Evolutionary conservation across 345 rosid genomes (phyloP), one percentile per base, ranked within the genome.

Genomic region (Aquilaria sinensis): DNA sequence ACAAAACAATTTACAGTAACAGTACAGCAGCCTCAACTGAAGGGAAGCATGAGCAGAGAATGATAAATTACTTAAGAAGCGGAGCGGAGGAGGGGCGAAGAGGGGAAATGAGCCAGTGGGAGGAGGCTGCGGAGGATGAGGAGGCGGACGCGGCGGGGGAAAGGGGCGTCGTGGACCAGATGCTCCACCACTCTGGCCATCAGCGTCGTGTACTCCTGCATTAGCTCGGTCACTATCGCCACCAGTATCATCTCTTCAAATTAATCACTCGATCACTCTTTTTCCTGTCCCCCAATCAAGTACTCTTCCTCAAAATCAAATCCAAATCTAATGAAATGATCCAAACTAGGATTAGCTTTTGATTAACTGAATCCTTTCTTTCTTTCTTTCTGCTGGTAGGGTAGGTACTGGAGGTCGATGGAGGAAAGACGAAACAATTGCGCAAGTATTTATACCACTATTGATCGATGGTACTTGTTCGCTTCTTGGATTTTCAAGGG

Each of bases 131-230:
- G 80, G 11, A 86, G 74, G 58, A 94, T 82, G 43, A 80, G 96
- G 58, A 88, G 81, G 5, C 99, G 92, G 67, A 90, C 68, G 51
- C 97, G 74, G 56, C 96, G 37, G 1, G 99, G 97, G 49, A 91
- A 80, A 37, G 97, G 99, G 9, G 86, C 93, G 8, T 68, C 88
- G 45, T 73, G 66, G 45, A 90, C 64, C 65, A 94, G n/a, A 61
- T 86, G 95, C 78, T 82, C 83, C 52, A 94, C 64, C 32, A 85
- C 75, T 67, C 92, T 74, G 10, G 84, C 81, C 71, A 94, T 75
- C 55, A 90, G 66, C 81, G 63, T 86, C 79, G 85, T 88, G 90
- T 93, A 93, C 70, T 90, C 90, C 79, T 80, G 83, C 86, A 90
- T 69, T 72, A 88, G 71, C 81, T 85, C 94, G 55, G 97, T 85